These are phyloP conservation scores for Trichosporon sp. DNA, from an alignment of 1,284 basidiomycete species.

Conservation along the genomic window DNA sequence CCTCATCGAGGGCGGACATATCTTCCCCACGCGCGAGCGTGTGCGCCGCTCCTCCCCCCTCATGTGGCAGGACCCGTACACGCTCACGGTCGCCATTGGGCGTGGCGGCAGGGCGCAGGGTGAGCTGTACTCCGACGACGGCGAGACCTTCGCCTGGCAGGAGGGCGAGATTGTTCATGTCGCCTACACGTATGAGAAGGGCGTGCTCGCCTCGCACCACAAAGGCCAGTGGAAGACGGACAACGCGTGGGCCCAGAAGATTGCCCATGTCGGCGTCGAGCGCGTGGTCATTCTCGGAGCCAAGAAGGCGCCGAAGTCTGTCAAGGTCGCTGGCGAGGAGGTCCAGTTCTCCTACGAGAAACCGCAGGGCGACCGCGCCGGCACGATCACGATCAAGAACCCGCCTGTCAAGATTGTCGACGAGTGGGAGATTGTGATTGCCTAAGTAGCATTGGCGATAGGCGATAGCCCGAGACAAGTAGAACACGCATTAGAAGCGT, in stretches of 20 bases:
- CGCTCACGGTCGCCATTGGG: constrained; percentile 79
- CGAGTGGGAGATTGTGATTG: constrained; percentile 68
- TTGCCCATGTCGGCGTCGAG: constrained; percentile 73
- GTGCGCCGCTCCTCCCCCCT: constrained; percentile 81
- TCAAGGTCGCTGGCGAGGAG: constrained; percentile 59
- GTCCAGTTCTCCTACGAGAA: constrained; percentile 59
- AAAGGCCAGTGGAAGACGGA: constrained; percentile 59
- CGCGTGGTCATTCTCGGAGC: constrained; percentile 78
- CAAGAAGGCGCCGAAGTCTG: constrained; percentile 62
- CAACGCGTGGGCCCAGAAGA: constrained; percentile 71
- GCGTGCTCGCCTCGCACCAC: constrained; percentile 50
- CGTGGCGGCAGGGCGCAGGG: constrained; percentile 69
- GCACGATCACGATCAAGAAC: constrained; percentile 74
- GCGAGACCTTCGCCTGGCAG: constrained; percentile 77
- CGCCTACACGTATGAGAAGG: constrained; percentile 64
- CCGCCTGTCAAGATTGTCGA: constrained; percentile 67
- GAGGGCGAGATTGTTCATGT: constrained; percentile 82
- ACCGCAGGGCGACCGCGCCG: constrained; percentile 62
- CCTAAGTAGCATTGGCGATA: neutral
- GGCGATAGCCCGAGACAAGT: neutral
- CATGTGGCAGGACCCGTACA: constrained; percentile 92
- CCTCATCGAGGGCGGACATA: constrained; percentile 87
- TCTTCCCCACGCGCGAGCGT: constrained; percentile 82
- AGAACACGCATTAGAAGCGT: neutral
- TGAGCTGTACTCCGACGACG: constrained; percentile 94